phyloP scores from a whole-genome alignment of 2,329 filamentous ascomycete genomes.

The Claviceps sp. region DNA sequence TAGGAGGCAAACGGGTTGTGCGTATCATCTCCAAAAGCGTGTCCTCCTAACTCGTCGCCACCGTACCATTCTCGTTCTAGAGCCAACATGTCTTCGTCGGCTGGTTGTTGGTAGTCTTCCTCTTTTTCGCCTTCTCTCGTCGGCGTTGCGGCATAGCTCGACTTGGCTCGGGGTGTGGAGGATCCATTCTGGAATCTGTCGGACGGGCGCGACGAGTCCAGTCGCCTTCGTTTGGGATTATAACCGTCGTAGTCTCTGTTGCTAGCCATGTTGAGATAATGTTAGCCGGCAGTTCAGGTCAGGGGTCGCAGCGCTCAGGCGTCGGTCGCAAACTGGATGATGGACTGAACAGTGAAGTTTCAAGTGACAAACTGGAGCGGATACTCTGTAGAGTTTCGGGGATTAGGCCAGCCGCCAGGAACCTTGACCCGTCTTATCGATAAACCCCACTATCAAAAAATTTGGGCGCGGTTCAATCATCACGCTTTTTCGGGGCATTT shows the following conservation, averaged over 20 bases:
- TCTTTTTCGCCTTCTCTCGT: slow-evolving; percentile 21
- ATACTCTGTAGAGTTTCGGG: slow-evolving; percentile 9
- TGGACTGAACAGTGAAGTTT: neutral
- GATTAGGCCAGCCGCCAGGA: no score
- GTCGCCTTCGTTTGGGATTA: slow-evolving; percentile 25
- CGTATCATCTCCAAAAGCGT: slow-evolving; percentile 80
- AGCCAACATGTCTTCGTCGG: slow-evolving; percentile 57
- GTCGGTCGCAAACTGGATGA: neutral
- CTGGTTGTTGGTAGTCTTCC: slow-evolving; percentile 43
- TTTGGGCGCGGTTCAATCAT: slow-evolving; percentile 13
- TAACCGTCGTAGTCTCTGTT: slow-evolving; percentile 24
- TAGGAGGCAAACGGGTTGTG: slow-evolving; percentile 82
- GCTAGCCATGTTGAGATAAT: slow-evolving; percentile 16
- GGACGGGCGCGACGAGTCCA: slow-evolving; percentile 20
- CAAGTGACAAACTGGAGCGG: neutral
- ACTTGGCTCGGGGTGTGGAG: slow-evolving; percentile 21
- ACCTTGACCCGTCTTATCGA: slow-evolving; percentile 20
- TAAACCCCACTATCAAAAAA: slow-evolving; percentile 24
- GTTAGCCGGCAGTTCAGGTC: neutral
- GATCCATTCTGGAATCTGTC: slow-evolving; percentile 20
- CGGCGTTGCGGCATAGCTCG: slow-evolving; percentile 28
- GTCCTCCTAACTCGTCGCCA: slow-evolving; percentile 67
- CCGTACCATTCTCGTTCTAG: slow-evolving; percentile 90
- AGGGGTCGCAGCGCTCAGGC: neutral
- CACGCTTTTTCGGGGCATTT: neutral